A percentile compares a stretch with the other conserved stretches of the same genome.
phyloP scores from a whole-genome alignment of 768 basidiomycete species.

The Boletus huronensis region DNA sequence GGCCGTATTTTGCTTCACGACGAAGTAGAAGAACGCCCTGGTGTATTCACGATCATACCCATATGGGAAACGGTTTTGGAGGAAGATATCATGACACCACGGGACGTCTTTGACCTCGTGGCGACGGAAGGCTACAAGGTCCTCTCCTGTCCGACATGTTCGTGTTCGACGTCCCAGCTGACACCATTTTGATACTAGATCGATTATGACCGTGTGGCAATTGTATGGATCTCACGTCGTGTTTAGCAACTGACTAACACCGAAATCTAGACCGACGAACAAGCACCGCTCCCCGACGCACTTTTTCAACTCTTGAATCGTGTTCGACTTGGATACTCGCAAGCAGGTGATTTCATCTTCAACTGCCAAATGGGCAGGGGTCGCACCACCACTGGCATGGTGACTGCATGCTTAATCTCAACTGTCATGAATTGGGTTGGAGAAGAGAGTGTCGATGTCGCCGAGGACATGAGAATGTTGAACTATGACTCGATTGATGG shows the following conservation, averaged over 20 bases:
- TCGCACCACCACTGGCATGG: conserved; percentile 95
- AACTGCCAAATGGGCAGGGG: conserved; percentile 97
- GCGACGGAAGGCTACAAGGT: conserved; percentile 72
- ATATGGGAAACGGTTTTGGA: conserved; percentile 89
- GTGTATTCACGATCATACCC: conserved; percentile 86
- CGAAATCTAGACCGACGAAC: conserved; percentile 83
- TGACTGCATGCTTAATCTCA: conserved; percentile 82
- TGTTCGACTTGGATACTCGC: conserved; percentile 53
- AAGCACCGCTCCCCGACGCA: conserved; percentile 89
- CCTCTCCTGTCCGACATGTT: background rate
- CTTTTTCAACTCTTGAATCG: conserved; percentile 76
- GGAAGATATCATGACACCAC: conserved; percentile 81
- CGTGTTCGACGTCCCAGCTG: background rate
- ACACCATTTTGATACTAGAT: conserved; percentile 46
- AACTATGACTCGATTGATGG: conserved; percentile 74
- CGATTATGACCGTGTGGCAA: conserved; percentile 84
- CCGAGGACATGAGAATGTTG: conserved; percentile 36
- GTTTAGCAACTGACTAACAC: conserved; percentile 3
- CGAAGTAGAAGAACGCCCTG: conserved; percentile 91
- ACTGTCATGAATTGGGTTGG: conserved; percentile 61
- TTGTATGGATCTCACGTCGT: conserved; percentile 44
- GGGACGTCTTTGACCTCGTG: conserved; percentile 77
- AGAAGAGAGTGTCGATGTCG: conserved; percentile 37
- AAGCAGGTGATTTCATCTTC: conserved; percentile 79
- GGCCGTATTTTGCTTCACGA: conserved; percentile 91